Percentiles rank a stretch among this genome's conserved stretches.
Conservation (phyloP, 176 grass and related monocot species). For the Elymus sibiricus region DNA sequence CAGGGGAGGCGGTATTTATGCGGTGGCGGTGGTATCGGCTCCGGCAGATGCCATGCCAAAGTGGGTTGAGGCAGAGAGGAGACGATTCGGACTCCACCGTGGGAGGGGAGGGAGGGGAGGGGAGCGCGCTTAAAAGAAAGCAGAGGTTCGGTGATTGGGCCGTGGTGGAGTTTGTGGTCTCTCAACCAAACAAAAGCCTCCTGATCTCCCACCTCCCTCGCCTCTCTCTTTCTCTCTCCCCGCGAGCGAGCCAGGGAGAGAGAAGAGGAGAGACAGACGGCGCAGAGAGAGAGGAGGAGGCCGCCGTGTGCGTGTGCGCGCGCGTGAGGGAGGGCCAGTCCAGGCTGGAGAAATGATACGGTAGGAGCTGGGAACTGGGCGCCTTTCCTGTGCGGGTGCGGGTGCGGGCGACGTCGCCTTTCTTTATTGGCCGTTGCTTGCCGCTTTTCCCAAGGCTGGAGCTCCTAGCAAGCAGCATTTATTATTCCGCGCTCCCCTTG, state of each 20-base stretch:
- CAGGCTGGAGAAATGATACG: conserved; percentile 38
- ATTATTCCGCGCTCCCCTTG: not conserved
- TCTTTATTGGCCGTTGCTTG: conserved; percentile 59
- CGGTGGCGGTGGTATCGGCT: conserved; percentile 3
- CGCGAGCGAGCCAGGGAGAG: not conserved
- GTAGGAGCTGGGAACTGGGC: not conserved
- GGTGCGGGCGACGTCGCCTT: conserved; percentile 37
- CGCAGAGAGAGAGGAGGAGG: not conserved
- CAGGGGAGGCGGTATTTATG: conserved; percentile 34
- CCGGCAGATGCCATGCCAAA: conserved; percentile 69
- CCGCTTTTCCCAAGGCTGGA: conserved; percentile 28
- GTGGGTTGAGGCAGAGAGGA: conserved; percentile 2
- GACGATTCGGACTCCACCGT: conserved; percentile 57
- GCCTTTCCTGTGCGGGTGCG: conserved; percentile 5
- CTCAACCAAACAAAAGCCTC: conserved; percentile 59
- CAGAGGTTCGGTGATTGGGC: conserved; percentile 34
- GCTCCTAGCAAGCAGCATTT: not conserved
- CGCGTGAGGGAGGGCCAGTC: not conserved
- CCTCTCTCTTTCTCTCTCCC: not conserved
- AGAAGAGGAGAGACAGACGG: too few relatives aligned
- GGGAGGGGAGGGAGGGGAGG: conserved; percentile 29
- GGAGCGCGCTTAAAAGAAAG: conserved; percentile 29
- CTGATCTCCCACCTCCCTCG: not conserved
- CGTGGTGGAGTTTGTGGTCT: conserved; percentile 61
- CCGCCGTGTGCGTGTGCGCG: not conserved